Evolutionary conservation across 148 eudicot species (phyloP).

Genomic region (Nyssa sinensis): DNA sequence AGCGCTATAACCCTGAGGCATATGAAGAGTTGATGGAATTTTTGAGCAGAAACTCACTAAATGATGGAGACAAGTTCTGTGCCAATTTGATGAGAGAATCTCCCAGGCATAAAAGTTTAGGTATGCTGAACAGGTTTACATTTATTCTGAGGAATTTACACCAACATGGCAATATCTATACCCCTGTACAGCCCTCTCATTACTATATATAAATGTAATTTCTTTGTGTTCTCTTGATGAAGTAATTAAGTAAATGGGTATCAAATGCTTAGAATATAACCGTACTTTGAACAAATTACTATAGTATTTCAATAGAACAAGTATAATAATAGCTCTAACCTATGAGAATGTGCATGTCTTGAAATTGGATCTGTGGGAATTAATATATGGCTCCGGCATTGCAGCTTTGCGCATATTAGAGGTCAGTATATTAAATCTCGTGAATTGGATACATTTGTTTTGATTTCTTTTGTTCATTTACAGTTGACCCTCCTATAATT

Average conservation of each 20-base stretch:
- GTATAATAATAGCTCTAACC: background rate
- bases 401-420: conserved; percentile 56
- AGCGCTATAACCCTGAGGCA: conserved; percentile 90
- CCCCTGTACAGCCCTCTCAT: too few species aligned
- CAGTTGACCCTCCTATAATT: too few species aligned
- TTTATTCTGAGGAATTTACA: background rate
- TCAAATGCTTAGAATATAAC: too few species aligned
- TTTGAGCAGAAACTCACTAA: conserved; percentile 52
- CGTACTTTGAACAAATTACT: too few species aligned
- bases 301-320: too few species aligned
- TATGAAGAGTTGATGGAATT: conserved; percentile 73
- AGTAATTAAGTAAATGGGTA: too few species aligned
- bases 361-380: conserved; percentile 5
- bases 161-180: too few species aligned
- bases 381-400: background rate
- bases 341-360: conserved; percentile 6
- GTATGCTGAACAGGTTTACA: conserved; percentile 31
- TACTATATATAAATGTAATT: too few species aligned
- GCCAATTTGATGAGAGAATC: conserved; percentile 85
- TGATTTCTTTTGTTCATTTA: too few species aligned
- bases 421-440: conserved; percentile 28
- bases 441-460: too few species aligned
- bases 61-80: conserved; percentile 78
- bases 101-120: conserved; percentile 61
- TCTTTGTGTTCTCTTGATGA: too few species aligned